phyloP scores from a whole-genome alignment of 306 rosid genomes.

The Rosa multiflora region DNA sequence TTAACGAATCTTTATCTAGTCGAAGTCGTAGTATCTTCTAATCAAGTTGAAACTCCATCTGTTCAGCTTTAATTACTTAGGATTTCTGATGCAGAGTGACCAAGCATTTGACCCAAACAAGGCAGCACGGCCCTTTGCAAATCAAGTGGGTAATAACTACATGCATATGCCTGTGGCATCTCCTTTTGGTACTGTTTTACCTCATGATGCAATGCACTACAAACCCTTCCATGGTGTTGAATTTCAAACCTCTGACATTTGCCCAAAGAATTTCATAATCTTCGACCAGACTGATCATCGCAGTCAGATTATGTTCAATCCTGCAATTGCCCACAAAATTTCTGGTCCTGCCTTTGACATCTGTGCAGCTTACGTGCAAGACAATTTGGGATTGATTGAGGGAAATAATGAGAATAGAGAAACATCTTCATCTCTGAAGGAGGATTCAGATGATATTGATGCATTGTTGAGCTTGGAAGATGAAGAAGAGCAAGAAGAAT shows the following conservation, averaged over 20 bases:
- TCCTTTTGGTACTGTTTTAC: slow-evolving; percentile 47
- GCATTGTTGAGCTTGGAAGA: slow-evolving; percentile 87
- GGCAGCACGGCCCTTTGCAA: slow-evolving; percentile 46
- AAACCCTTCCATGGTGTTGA: slow-evolving; percentile 67
- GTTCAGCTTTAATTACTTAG: slow-evolving; percentile 31
- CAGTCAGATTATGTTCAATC: slow-evolving; percentile 81
- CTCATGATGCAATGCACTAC: slow-evolving; percentile 53
- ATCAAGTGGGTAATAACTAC: slow-evolving; percentile 50
- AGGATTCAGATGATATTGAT: slow-evolving; percentile 77
- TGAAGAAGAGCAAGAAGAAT: slow-evolving; percentile 62
- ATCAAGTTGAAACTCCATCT: slow-evolving; percentile 35
- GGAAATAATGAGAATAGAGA: slow-evolving; percentile 45
- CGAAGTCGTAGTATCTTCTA: slow-evolving; percentile 39
- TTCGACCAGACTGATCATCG: slow-evolving; percentile 82
- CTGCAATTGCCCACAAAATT: slow-evolving; percentile 67
- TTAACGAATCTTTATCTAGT: slow-evolving; percentile 41
- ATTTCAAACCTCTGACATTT: slow-evolving; percentile 74
- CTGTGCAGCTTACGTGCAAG: slow-evolving; percentile 44
- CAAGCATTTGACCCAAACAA: slow-evolving; percentile 53
- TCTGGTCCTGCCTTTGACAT: slow-evolving; percentile 49
- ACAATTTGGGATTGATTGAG: slow-evolving; percentile 41
- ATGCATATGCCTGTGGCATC: slow-evolving; percentile 62
- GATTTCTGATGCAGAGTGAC: slow-evolving; percentile 66
- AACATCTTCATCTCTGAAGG: slow-evolving; percentile 57
- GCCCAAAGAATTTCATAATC: slow-evolving; percentile 85